Conservation (phyloP, 345 rosid genomes). For the Adansonia digitata region DNA sequence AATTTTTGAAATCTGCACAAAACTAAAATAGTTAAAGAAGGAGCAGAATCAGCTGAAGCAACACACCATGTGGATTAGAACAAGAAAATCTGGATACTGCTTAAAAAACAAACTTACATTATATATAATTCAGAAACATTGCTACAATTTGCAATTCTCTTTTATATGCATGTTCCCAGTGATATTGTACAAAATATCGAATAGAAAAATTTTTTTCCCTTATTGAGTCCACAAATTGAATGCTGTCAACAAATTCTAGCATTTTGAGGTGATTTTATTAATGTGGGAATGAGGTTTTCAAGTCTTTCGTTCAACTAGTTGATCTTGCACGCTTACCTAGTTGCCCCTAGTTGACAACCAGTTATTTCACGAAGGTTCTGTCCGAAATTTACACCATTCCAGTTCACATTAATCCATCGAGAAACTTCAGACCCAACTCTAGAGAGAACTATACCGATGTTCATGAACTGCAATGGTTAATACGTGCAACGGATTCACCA, state of each 20-base stretch:
- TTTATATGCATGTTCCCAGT: background rate
- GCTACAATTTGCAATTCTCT: background rate
- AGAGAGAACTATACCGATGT: background rate
- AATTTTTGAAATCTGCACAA: slow-evolving; percentile 36
- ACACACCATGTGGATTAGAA: background rate
- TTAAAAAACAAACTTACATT: background rate
- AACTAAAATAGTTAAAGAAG: too few species aligned
- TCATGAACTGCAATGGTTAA: background rate
- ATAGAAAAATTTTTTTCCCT: background rate
- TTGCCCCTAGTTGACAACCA: background rate
- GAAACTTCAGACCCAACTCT: slow-evolving; percentile 6
- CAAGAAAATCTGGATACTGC: background rate
- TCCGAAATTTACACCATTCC: background rate
- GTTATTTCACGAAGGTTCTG: background rate
- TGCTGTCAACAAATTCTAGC: background rate
- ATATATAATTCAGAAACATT: background rate
- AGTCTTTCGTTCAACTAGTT: background rate
- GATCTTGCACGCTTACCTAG: background rate
- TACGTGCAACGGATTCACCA: background rate
- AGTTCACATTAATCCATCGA: background rate
- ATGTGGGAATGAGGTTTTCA: background rate
- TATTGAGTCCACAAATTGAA: background rate
- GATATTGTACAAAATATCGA: background rate
- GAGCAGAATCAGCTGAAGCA: slow-evolving; percentile 5
- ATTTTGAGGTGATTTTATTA: background rate